Conservation (phyloP, 2,329 filamentous ascomycete species). For the Penicillium sp. region DNA sequence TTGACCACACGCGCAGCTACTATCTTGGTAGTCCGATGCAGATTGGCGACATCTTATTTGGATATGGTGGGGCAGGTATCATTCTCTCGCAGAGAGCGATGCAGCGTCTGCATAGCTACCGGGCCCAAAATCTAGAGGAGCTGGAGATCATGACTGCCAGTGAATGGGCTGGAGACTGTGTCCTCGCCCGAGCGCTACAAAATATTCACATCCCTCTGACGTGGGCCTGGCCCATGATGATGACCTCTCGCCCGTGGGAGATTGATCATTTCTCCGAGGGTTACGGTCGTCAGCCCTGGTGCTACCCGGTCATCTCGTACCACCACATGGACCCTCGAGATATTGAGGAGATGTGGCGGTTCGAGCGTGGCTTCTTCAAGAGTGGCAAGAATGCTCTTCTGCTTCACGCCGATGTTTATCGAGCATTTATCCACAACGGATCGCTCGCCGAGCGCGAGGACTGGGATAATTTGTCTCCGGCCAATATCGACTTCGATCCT, state of each 20-base stretch:
- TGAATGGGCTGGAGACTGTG: constrained; percentile 50
- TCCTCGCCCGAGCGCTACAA: constrained; percentile 45
- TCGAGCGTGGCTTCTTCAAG: constrained; percentile 53
- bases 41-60: constrained; percentile 49
- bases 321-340: constrained; percentile 47
- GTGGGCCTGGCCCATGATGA: constrained; percentile 48
- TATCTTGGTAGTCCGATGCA: constrained; percentile 56
- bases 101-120: constrained; percentile 36
- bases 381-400: constrained; percentile 44
- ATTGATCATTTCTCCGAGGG: constrained; percentile 40
- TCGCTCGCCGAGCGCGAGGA: constrained; percentile 12
- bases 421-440: constrained; percentile 18
- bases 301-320: constrained; percentile 49
- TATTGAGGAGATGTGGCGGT: constrained; percentile 41
- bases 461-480: constrained; percentile 27
- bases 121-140: constrained; percentile 36
- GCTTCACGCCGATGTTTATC: constrained; percentile 29
- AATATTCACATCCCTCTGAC: constrained; percentile 44
- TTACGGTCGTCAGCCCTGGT: constrained; percentile 44
- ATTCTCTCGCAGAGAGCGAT: constrained; percentile 50
- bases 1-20: constrained; percentile 45
- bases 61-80: constrained; percentile 52
- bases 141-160: constrained; percentile 44
- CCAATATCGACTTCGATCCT: constrained; percentile 17
- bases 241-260: constrained; percentile 38